Conservation (phyloP, 352 stramenopile species). For the Hyaloperonospora arabidopsidis region DNA sequence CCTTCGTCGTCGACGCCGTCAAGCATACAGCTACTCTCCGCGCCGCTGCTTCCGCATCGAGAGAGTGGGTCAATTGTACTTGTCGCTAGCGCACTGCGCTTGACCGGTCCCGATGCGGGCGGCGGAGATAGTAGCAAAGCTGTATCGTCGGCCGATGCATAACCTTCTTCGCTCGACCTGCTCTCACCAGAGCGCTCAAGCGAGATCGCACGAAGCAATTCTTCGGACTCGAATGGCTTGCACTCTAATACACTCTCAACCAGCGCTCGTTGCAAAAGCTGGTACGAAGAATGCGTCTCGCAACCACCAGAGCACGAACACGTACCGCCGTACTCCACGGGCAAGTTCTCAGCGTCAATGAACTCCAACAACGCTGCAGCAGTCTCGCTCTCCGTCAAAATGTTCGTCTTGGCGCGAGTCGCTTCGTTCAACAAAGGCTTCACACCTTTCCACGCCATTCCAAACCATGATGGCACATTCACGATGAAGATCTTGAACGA, state of each 20-base stretch:
- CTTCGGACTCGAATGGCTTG: constrained; percentile 39
- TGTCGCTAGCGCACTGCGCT: constrained; percentile 20
- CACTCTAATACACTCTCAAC: constrained; percentile 46
- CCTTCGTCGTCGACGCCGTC: constrained; percentile 24
- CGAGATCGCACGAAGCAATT: constrained; percentile 22
- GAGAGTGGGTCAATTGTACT: constrained; percentile 22
- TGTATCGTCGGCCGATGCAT: constrained; percentile 6
- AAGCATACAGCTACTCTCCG: constrained; percentile 14
- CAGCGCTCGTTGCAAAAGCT: constrained; percentile 43
- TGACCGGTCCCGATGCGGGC: constrained; percentile 14
- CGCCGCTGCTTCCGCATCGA: constrained; percentile 17
- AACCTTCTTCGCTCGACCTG: constrained; percentile 18
- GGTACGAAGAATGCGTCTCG: constrained; percentile 57
- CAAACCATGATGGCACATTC: constrained; percentile 89
- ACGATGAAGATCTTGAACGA: constrained; percentile 89
- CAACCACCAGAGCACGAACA: constrained; percentile 62
- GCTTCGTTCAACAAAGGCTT: constrained; percentile 81
- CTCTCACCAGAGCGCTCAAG: constrained; percentile 22
- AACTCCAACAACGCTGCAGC: constrained; percentile 35
- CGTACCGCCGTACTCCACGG: constrained; percentile 60
- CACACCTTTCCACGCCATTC: constrained; percentile 86
- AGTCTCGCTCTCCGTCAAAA: constrained; percentile 66
- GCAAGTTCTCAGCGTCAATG: constrained; percentile 61
- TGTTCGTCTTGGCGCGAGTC: constrained; percentile 83
- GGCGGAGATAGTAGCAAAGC: constrained; percentile 4